phyloP scores from a whole-genome alignment of 805 yeast genomes.

The Candida corydali region DNA sequence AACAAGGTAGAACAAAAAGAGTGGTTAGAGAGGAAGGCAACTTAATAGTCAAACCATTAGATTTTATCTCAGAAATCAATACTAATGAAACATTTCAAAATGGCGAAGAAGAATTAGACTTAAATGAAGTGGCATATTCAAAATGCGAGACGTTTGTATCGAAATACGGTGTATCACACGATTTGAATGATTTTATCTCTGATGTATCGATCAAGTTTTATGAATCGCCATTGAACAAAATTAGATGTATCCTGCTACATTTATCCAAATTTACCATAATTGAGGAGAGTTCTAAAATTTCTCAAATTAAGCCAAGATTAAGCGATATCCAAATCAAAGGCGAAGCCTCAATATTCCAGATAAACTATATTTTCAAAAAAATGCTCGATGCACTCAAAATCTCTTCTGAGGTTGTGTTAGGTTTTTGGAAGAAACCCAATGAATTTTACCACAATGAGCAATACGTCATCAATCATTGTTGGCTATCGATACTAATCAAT shows the following conservation, averaged over 20 bases:
- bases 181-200: constrained; percentile 39
- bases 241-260: constrained; percentile 60
- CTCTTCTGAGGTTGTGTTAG: constrained; percentile 72
- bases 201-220: constrained; percentile 39
- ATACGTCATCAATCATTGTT: constrained; percentile 70
- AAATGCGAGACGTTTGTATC: constrained; percentile 31
- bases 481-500: constrained; percentile 78
- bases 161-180: constrained; percentile 23
- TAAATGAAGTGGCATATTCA: constrained; percentile 14
- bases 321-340: constrained; percentile 41
- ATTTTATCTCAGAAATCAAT: constrained; percentile 38
- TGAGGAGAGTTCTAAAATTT: constrained; percentile 32
- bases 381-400: constrained; percentile 69
- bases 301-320: constrained; percentile 38
- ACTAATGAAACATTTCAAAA: constrained; percentile 29
- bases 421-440: constrained; percentile 79
- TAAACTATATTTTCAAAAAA: constrained; percentile 71
- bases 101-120: constrained; percentile 11
- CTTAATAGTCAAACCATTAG: constrained; percentile 40
- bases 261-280: constrained; percentile 60
- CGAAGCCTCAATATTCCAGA: constrained; percentile 63
- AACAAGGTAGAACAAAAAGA: constrained; percentile 63
- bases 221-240: constrained; percentile 44
- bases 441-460: constrained; percentile 49
- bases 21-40: constrained; percentile 37